A percentile compares a stretch with the other conserved stretches of the same genome.
Evolutionary conservation across 495 filamentous ascomycete species (phyloP).

Genomic region (Xylaria cubensis): DNA sequence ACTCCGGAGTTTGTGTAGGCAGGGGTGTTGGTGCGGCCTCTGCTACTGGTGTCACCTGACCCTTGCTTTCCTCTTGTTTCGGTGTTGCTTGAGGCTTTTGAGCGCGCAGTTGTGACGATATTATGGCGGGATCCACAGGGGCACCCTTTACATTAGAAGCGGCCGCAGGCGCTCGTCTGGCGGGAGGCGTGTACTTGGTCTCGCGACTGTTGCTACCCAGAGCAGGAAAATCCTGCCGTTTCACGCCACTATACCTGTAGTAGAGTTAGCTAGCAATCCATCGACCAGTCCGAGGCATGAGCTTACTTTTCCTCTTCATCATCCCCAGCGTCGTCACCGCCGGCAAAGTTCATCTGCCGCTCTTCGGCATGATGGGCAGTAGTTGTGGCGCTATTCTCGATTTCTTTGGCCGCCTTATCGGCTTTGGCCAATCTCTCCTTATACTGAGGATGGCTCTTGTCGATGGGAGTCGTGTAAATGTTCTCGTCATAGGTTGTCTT

Average conservation of each 20-base stretch:
- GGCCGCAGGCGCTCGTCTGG: conserved; percentile 76
- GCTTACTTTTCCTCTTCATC: conserved; percentile 89
- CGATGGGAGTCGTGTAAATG: conserved; percentile 89
- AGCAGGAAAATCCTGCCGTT: conserved; percentile 74
- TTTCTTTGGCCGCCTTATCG: conserved; percentile 85
- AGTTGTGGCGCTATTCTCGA: conserved; percentile 70
- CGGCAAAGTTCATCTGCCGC: conserved; percentile 68
- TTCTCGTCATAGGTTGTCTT: conserved; percentile 90
- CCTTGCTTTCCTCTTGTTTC: conserved; percentile 52
- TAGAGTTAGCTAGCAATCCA: conserved; percentile 40
- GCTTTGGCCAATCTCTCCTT: conserved; percentile 77
- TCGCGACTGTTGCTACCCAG: conserved; percentile 56
- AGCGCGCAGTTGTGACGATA: conserved; percentile 71
- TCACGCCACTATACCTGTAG: conserved; percentile 87
- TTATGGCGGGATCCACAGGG: conserved; percentile 82
- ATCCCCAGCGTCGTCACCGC: conserved; percentile 62
- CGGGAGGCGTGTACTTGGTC: conserved; percentile 90
- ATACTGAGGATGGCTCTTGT: conserved; percentile 81
- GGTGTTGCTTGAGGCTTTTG: conserved; percentile 51
- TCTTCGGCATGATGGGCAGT: conserved; percentile 90
- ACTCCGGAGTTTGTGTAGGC: conserved; percentile 35
- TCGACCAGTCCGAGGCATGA: not conserved
- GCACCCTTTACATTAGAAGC: conserved; percentile 74
- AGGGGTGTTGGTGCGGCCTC: conserved; percentile 40
- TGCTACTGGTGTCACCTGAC: conserved; percentile 38